Conservation (phyloP, 495 filamentous ascomycete species). For the Apiosordaria backusii region DNA sequence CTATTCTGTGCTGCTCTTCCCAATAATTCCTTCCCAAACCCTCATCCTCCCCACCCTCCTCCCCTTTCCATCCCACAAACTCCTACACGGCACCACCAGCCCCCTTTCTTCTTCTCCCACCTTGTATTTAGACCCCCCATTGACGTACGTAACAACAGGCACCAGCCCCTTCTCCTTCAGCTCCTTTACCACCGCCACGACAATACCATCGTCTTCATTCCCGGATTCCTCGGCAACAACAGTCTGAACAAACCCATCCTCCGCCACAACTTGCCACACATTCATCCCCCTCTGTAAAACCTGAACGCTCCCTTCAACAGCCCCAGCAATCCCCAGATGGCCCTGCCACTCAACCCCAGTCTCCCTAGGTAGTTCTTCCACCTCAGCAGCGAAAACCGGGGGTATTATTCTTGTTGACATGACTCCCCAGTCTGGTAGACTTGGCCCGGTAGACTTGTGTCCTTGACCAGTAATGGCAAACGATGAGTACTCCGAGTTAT, state of each 20-base stretch:
- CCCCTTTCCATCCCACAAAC: slow-evolving; percentile 26
- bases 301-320: slow-evolving; percentile 1
- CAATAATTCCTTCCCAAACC: slow-evolving; percentile 26
- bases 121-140: background rate
- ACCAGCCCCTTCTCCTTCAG: background rate
- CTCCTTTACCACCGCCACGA: background rate
- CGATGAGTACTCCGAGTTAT: slow-evolving; percentile 44
- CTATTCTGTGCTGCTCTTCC: background rate
- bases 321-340: slow-evolving; percentile 26
- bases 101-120: background rate
- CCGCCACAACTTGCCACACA: slow-evolving; percentile 18
- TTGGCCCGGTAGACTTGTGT: slow-evolving; percentile 30
- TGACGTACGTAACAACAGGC: slow-evolving; percentile 19
- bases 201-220: no score
- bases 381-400: slow-evolving; percentile 68
- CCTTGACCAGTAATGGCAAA: slow-evolving; percentile 20
- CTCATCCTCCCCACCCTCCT: slow-evolving; percentile 19
- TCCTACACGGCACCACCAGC: slow-evolving; percentile 26
- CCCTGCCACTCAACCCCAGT: slow-evolving; percentile 37
- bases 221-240: slow-evolving; percentile 17
- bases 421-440: background rate
- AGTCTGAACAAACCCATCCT: slow-evolving; percentile 24
- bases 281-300: background rate
- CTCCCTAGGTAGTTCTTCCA: slow-evolving; percentile 29
- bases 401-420: slow-evolving; percentile 39